Evolutionary conservation across 352 stramenopile genomes (phyloP).

Genomic region (Peronospora destructor): DNA sequence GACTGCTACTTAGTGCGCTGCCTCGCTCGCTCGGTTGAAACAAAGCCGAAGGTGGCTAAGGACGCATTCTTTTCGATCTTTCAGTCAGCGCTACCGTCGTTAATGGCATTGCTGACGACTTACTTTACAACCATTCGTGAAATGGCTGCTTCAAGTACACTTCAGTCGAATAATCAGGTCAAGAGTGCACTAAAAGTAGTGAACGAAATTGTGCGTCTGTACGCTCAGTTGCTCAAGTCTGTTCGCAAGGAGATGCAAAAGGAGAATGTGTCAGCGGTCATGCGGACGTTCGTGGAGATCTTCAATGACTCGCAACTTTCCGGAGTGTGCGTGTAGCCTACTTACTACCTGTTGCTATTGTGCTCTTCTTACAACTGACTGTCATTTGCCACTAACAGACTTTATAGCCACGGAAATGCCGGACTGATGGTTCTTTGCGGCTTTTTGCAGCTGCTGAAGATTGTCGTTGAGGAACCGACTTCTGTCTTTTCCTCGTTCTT

Average conservation of each 20-base stretch:
- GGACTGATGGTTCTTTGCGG: constrained; percentile 68
- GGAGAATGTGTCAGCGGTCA: constrained; percentile 58
- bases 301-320: constrained; percentile 72
- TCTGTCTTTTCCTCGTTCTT: constrained; percentile 67
- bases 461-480: constrained; percentile 72
- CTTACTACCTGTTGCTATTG: background rate
- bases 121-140: constrained; percentile 66
- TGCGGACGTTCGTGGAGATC: constrained; percentile 73
- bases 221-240: constrained; percentile 71
- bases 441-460: constrained; percentile 70
- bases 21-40: constrained; percentile 59
- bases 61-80: constrained; percentile 64
- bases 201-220: constrained; percentile 74
- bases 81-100: constrained; percentile 44
- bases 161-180: constrained; percentile 38
- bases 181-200: constrained; percentile 65
- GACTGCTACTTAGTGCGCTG: constrained; percentile 67
- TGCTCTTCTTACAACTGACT: background rate
- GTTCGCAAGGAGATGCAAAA: constrained; percentile 82
- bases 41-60: constrained; percentile 71
- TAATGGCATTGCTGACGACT: constrained; percentile 58
- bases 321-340: constrained; percentile 37
- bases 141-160: constrained; percentile 20
- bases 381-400: constrained; percentile 21
- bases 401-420: constrained; percentile 52